Base-by-base conservation (phyloP, 2,329 filamentous ascomycete genomes). In the Pseudogymnoascus sp. region DNA sequence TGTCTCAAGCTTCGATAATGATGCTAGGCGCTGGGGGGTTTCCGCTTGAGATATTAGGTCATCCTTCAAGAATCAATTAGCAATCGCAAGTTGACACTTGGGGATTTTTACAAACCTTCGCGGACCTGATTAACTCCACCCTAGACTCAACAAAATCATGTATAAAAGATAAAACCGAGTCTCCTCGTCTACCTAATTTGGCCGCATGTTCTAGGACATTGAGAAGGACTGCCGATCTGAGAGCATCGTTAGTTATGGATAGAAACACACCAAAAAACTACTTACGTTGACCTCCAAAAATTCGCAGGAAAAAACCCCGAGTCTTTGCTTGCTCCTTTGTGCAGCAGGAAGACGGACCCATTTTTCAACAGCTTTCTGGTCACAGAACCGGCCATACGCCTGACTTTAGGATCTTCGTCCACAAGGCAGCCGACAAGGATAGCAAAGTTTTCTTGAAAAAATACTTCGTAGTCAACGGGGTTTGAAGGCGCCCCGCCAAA, bases 1-100 rank as follows among this genome's bases (percentile, higher is more conserved):
- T 0, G 84, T 86, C 73, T 89, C 86, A 4, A 86, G 76, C 67
- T 80, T 84, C 5, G 78, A 80, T 4, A 78, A 79, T 12, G 82
- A 79, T 14, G 77, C 75, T 23, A 77, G 77, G 33, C 84, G 77
- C 67, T 88, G 82, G 1, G 79, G 74, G 18, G 84, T 76, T 47
- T 85, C 84, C 47, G 80, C 79, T 1, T 80, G 75, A 7, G 84
- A 71, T 50, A 82, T 78, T 11, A 78, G 78, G 37, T 87, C 71
- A 65, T 84, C 83, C 81, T 87, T 12, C 11, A 6, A 31, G 21
- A 23, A 21, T 59, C 37, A 47, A 64, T 68, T 35, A 68, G 63
- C 50, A 62, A n/a, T 31, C 21, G 28, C 18, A 44, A 10, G 18
- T 12, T n/a, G 31, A 18, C 25, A 33, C 21, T 23, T 53, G 18